These are phyloP conservation scores for Chlorella sp. DNA, from an alignment of 139 green algal species.

Conservation along the genomic window DNA sequence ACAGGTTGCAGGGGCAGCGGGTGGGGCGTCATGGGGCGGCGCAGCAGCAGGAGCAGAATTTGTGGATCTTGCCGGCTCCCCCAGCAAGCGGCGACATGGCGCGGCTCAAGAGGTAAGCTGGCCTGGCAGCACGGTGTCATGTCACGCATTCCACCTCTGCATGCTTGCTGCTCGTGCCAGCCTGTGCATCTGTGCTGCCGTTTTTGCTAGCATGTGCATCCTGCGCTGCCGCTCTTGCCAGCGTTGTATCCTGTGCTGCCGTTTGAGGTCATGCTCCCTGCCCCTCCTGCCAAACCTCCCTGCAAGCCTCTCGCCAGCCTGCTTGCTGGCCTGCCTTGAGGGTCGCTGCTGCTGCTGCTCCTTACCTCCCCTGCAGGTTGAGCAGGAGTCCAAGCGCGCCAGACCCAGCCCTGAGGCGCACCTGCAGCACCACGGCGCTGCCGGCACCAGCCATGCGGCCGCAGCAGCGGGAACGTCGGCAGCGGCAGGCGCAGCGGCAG, in stretches of 20 bases:
- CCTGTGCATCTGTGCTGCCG: background rate
- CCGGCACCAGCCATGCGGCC: too few species aligned
- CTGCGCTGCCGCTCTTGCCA: background rate
- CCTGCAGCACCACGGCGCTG: too few species aligned
- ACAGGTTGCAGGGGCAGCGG: background rate
- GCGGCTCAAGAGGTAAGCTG: background rate
- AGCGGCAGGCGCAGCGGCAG: background rate
- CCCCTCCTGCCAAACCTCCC: background rate
- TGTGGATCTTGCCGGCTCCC: background rate
- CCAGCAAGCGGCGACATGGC: constrained; percentile 28
- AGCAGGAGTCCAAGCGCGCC: constrained; percentile 24
- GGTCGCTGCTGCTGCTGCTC: background rate
- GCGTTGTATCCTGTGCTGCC: background rate
- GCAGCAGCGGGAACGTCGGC: background rate
- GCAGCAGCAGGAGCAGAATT: background rate
- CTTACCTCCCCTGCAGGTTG: background rate
- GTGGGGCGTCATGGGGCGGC: background rate
- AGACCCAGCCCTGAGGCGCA: constrained; percentile 22
- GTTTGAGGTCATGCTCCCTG: background rate
- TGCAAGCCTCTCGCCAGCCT: background rate
- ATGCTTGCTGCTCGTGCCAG: background rate
- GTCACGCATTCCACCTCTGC: background rate
- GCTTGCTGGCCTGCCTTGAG: background rate
- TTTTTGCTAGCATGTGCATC: too few species aligned
- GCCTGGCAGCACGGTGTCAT: background rate